phyloP scores from a whole-genome alignment of 441 rosid species.

The Syzygium syzygioides region DNA sequence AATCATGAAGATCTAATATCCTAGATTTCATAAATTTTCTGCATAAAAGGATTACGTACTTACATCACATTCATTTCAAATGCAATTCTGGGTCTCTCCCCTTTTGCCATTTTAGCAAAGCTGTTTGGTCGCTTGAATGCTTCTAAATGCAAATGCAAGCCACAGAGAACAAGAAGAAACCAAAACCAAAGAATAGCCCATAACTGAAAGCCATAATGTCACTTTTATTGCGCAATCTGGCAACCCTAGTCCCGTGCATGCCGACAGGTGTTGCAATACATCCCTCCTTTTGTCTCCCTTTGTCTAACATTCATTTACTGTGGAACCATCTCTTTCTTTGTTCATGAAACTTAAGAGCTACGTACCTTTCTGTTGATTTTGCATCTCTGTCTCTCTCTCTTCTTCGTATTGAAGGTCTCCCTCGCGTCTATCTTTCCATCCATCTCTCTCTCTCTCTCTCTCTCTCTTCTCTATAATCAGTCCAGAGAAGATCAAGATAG shows the following conservation, averaged over 20 bases:
- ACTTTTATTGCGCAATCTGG: neutral
- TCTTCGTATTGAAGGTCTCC: neutral
- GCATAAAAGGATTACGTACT: no score
- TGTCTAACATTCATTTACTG: neutral
- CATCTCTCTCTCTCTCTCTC: neutral
- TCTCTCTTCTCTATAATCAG: neutral
- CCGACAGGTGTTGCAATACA: neutral
- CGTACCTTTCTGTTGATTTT: neutral
- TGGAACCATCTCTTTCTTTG: neutral
- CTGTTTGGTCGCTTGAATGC: neutral
- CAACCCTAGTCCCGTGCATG: neutral
- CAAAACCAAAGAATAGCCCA: neutral
- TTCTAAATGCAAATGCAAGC: neutral
- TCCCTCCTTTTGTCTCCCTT: neutral
- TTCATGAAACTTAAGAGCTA: neutral
- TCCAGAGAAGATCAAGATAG: neutral
- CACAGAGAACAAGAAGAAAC: neutral
- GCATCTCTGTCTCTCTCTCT: neutral
- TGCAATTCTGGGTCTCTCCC: neutral
- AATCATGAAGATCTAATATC: no score
- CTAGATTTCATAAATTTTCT: no score
- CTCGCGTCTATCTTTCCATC: neutral
- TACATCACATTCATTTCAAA: neutral
- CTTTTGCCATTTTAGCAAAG: neutral
- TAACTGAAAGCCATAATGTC: neutral